Evolutionary conservation across 352 stramenopile genomes (phyloP).

Genomic region (Pythium sp.): DNA sequence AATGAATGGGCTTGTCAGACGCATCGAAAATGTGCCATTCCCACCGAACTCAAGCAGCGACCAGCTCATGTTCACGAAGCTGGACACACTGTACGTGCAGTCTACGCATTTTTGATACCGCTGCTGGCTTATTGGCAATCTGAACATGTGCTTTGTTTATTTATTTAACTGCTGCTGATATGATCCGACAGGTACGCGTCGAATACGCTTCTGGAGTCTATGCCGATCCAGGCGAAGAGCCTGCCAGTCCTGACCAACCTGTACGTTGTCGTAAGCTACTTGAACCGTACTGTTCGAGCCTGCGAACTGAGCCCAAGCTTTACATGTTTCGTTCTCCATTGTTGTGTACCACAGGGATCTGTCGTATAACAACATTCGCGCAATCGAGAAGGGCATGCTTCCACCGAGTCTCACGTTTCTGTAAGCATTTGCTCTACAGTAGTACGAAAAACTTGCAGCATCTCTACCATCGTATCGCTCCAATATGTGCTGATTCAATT

Average conservation of each 20-base stretch:
- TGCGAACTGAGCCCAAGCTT: no score
- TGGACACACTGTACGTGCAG: not conserved
- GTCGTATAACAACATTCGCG: constrained; percentile 3
- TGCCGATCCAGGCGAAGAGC: constrained; percentile 5
- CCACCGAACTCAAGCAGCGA: not conserved
- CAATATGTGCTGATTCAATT: no score
- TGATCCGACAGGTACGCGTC: not conserved
- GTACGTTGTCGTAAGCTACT: not conserved
- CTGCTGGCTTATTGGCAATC: not conserved
- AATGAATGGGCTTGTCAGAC: not conserved
- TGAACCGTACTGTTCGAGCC: no score
- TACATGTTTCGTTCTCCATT: not conserved
- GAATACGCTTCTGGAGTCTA: constrained; percentile 5
- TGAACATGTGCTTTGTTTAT: not conserved
- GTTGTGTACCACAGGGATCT: not conserved
- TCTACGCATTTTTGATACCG: not conserved
- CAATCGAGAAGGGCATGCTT: not conserved
- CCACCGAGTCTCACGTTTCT: not conserved
- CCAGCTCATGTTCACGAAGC: constrained; percentile 1
- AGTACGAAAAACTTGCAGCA: no score
- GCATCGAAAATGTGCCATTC: constrained; percentile 11
- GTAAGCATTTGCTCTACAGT: not conserved
- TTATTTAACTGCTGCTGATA: not conserved
- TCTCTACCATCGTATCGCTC: no score
- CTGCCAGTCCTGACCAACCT: not conserved